Percentiles rank a stretch among this genome's conserved stretches.
phyloP scores from a whole-genome alignment of 1,284 basidiomycete genomes.

The Malassezia equina region DNA sequence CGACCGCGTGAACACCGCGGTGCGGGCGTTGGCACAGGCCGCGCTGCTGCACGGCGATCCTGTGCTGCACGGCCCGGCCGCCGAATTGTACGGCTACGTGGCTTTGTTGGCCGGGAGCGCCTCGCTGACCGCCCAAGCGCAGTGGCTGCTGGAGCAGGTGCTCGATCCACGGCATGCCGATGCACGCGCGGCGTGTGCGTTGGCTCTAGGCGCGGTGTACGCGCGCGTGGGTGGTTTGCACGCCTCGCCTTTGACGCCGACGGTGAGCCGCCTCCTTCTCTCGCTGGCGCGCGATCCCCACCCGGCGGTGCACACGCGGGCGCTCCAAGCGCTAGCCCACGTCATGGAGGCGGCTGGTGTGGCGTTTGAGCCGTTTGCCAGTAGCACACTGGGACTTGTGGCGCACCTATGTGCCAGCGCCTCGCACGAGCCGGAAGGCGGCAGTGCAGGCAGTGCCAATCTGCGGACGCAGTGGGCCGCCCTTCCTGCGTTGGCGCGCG shows the following conservation, averaged over 20 bases:
- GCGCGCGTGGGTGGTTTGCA: constrained; percentile 82
- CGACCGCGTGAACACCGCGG: constrained; percentile 62
- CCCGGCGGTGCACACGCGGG: constrained; percentile 88
- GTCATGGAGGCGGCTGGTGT: constrained; percentile 88
- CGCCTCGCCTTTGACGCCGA: constrained; percentile 87
- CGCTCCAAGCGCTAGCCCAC: constrained; percentile 70
- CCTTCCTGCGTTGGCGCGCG: constrained; percentile 79
- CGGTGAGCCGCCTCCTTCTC: constrained; percentile 89
- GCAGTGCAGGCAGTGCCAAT: constrained; percentile 66
- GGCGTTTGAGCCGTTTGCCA: constrained; percentile 78
- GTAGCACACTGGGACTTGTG: constrained; percentile 78
- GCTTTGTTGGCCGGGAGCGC: constrained; percentile 72
- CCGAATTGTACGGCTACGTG: constrained; percentile 79
- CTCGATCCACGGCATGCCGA: constrained; percentile 89
- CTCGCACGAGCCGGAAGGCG: constrained; percentile 87
- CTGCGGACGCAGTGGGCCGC: constrained; percentile 79
- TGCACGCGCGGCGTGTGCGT: constrained; percentile 81
- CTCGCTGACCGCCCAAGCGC: constrained; percentile 78
- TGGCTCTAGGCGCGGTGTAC: constrained; percentile 90
- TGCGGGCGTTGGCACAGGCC: constrained; percentile 73
- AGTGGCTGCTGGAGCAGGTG: constrained; percentile 87
- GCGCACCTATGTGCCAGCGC: constrained; percentile 82
- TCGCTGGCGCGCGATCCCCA: constrained; percentile 92
- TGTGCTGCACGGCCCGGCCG: constrained; percentile 67
- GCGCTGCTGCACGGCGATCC: constrained; percentile 71